These are phyloP conservation scores for Lecanicillium sp. DNA, from an alignment of 2,329 filamentous ascomycete species.

Conservation along the genomic window DNA sequence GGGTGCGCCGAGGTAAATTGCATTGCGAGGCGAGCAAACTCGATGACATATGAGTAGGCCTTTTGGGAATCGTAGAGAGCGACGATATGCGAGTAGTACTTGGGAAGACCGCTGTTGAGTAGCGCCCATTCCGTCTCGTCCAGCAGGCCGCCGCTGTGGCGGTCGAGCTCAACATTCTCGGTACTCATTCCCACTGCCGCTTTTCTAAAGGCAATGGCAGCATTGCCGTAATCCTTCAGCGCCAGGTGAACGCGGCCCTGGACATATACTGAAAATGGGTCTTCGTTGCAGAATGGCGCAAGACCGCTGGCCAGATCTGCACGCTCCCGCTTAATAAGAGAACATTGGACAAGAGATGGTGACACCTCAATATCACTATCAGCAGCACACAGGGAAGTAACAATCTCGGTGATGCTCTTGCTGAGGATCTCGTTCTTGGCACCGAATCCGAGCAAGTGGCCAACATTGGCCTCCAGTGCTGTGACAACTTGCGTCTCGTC, in stretches of 20 bases:
- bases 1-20: conserved; percentile 45
- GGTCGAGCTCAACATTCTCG: conserved; percentile 39
- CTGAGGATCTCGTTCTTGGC: conserved; percentile 48
- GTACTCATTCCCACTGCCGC: conserved; percentile 76
- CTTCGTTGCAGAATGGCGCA: conserved; percentile 48
- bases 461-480: conserved; percentile 53
- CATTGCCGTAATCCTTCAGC: conserved; percentile 65
- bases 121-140: conserved; percentile 67
- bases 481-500: conserved; percentile 48
- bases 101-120: conserved; percentile 66
- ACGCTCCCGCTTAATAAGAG: conserved; percentile 52
- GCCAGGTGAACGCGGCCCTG: conserved; percentile 74
- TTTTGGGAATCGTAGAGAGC: conserved; percentile 73
- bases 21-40: conserved; percentile 73
- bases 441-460: conserved; percentile 57
- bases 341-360: conserved; percentile 55
- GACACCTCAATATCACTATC: conserved; percentile 62
- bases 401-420: conserved; percentile 58
- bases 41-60: conserved; percentile 72
- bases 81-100: conserved; percentile 83
- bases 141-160: conserved; percentile 61
- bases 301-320: conserved; percentile 56
- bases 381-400: conserved; percentile 58
- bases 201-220: conserved; percentile 72
- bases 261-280: conserved; percentile 69